Base-by-base conservation (phyloP, 1,139 yeast genomes). In the Groenewaldozyma sp. region DNA sequence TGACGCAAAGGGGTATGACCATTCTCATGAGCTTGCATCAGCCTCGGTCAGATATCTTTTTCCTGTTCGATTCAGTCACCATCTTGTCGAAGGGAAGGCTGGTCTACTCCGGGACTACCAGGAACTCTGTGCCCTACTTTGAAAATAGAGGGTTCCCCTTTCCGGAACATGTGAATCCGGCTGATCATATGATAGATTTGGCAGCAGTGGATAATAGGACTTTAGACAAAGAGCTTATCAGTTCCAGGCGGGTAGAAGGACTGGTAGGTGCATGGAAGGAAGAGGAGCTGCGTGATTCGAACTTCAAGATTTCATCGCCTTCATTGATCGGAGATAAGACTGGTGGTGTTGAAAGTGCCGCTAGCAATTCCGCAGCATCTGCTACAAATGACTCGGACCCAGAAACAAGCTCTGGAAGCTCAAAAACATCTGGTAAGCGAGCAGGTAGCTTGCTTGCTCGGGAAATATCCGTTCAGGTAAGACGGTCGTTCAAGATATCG, bases 1-100 rank as follows among this genome's bases (percentile, higher is more conserved):
- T 76, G 28, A 71, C 80, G 1, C 61, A 70, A 24, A 69, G 74
- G 14, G 91, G 93, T 0, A 71, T 87, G 34, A 82, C 93, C 0
- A 69, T 84, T 26, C 67, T 84, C 3, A 63, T 83, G 60, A 78
- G 88, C 29, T 80, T 84, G 35, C 95, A 84, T 56, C 95, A 86
- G 55, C 95, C 95, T 0, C 63, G 94, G 40, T 74, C 83, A 0
- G 94, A 84, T 54, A 82, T 84, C 34, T 63, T 76, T 13, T 68
- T 71, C 50, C 58, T 82, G 33, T 80, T 86, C 51, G 94, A 86
- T 56, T 68, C 73, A 36, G 65, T 84, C 3, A 73, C 88, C 41
- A 68, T 86, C n/a, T 60, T 86, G 28, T 74, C 94, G 0, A 65
- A 74, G 39, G 84, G 91, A 1, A 65, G 76, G 26, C 58, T 74